phyloP scores from a whole-genome alignment of 352 stramenopile species.

The Thalassiosira pacifica region DNA sequence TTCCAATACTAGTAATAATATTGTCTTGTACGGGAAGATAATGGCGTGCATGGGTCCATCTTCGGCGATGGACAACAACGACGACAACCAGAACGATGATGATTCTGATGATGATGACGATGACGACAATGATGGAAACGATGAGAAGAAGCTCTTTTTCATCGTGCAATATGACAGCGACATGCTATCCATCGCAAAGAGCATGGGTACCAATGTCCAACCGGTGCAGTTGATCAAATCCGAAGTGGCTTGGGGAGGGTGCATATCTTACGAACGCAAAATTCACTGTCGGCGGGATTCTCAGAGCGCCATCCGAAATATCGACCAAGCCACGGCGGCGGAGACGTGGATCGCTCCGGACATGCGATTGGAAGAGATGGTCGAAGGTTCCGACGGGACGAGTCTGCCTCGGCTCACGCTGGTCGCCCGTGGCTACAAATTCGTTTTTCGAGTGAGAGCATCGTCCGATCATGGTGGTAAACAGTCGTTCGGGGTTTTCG shows the following conservation, averaged over 20 bases:
- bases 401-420: slow-evolving; percentile 48
- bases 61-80: background rate
- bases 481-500: slow-evolving; percentile 36
- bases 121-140: too few relatives aligned
- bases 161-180: slow-evolving; percentile 51
- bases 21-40: slow-evolving; percentile 52
- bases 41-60: slow-evolving; percentile 31
- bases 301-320: slow-evolving; percentile 40
- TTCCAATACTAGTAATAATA: too few relatives aligned
- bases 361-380: slow-evolving; percentile 53
- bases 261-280: slow-evolving; percentile 58
- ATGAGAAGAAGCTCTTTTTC: slow-evolving; percentile 28
- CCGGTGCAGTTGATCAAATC: slow-evolving; percentile 42
- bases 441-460: slow-evolving; percentile 40
- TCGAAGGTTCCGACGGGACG: slow-evolving; percentile 16
- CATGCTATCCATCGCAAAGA: slow-evolving; percentile 21
- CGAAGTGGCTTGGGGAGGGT: slow-evolving; percentile 52
- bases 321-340: slow-evolving; percentile 52
- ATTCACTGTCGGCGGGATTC: slow-evolving; percentile 17
- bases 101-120: too few relatives aligned
- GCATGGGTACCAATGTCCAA: slow-evolving; percentile 3
- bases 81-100: too few relatives aligned
- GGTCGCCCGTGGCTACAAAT: slow-evolving; percentile 55
- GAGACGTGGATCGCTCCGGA: slow-evolving; percentile 62
- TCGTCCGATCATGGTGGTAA: background rate